Evolutionary conservation across 495 filamentous ascomycete species (phyloP).

Genomic region (Tetracladium setigerum): DNA sequence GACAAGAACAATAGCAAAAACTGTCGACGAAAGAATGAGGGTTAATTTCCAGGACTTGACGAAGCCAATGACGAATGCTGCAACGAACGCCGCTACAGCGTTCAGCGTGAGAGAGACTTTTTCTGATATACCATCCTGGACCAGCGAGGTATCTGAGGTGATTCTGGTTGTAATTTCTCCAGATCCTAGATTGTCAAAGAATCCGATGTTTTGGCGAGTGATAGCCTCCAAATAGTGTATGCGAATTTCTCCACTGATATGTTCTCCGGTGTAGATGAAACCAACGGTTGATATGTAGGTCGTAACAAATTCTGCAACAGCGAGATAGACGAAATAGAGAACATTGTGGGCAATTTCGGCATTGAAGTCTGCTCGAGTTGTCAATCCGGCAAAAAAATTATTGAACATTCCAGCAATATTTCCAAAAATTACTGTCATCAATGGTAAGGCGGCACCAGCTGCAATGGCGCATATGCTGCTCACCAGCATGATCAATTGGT

Average conservation of each 20-base stretch:
- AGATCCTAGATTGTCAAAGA: constrained; percentile 85
- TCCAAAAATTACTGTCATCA: constrained; percentile 87
- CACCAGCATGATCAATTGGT: constrained; percentile 64
- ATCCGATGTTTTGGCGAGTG: constrained; percentile 84
- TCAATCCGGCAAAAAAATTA: constrained; percentile 42
- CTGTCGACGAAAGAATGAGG: constrained; percentile 70
- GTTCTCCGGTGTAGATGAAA: constrained; percentile 92
- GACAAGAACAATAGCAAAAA: constrained; percentile 61
- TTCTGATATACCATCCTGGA: constrained; percentile 85
- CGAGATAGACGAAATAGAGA: constrained; percentile 87
- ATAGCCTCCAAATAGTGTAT: constrained; percentile 78
- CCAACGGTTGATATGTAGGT: constrained; percentile 78
- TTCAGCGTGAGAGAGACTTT: constrained; percentile 72
- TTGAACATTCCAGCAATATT: constrained; percentile 67
- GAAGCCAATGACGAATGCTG: constrained; percentile 85
- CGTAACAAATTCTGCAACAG: constrained; percentile 73
- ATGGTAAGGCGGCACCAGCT: constrained; percentile 72
- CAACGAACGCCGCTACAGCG: constrained; percentile 69
- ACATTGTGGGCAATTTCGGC: constrained; percentile 55
- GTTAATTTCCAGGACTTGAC: constrained; percentile 81
- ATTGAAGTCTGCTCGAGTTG: constrained; percentile 48
- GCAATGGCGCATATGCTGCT: constrained; percentile 62
- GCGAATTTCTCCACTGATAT: constrained; percentile 76
- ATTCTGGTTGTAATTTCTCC: constrained; percentile 92
- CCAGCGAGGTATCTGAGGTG: constrained; percentile 80